Evolutionary conservation across 2,329 filamentous ascomycete species (phyloP), one percentile per base, ranked within the genome.

Genomic region (Monosporascus sp.): DNA sequence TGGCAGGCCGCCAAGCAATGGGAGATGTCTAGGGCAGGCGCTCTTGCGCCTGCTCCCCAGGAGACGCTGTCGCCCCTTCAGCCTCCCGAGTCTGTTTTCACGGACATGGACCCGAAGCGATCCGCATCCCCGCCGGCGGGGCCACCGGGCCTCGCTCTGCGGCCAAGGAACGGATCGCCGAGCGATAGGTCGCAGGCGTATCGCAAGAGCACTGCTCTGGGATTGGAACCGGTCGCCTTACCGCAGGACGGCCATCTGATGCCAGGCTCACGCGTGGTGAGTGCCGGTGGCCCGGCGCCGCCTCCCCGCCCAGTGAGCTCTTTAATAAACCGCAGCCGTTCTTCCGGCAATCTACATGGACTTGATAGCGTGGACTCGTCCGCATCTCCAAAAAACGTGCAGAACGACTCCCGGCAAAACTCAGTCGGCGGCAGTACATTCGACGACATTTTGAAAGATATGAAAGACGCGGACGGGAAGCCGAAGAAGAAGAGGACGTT

Each of bases 401-500:
- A 39, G 37, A 50, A 54, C 25, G 60, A 64, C n/a, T 57, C 60
- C 43, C 47, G 54, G 20, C 52, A 50, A 31, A 58, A 58, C 39
- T 65, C 63, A 2, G 58, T 60, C 0, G 63, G 65, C 7, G 65
- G 64, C 18, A 68, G 66, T 51, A 70, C 67, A 2, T 70, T 70
- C 54, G 67, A 70, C 24, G 67, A 70, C 38, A 70, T 70, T 48
- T 50, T 70, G 17, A 68, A 68, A 50, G 65, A 67, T 18, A 64
- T 68, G 54, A 53, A 63, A 49, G 65, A 67, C 18, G 63, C 68
- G 54, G 54, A 64, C 39, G 63, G 62, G 43, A 65, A 65, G 55
- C 62, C 65, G 15, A 70, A 69, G 60, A 68, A 69, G 55, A 70
- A 70, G 64, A 68, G 62, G 50, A 61, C 60, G 14, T 61, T 70